Evolutionary conservation across 1,284 basidiomycete species (phyloP).

Genomic region (Phlebopus sp.): DNA sequence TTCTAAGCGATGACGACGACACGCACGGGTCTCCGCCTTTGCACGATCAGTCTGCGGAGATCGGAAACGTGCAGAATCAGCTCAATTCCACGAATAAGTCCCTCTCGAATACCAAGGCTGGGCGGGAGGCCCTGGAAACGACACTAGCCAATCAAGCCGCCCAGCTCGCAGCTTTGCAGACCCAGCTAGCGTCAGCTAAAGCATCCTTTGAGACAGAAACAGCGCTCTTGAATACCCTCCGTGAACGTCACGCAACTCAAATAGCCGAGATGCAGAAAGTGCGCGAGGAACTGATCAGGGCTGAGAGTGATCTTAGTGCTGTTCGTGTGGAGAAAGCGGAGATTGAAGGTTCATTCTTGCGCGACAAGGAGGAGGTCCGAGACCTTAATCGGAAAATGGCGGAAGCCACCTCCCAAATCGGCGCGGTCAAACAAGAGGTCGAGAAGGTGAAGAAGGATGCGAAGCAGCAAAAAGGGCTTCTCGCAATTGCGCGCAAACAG

Average conservation of each 20-base stretch:
- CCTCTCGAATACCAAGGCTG: constrained; percentile 56
- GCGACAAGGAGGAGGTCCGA: constrained; percentile 94
- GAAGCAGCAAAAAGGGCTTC: constrained; percentile 92
- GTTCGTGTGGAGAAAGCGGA: constrained; percentile 90
- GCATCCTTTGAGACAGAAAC: constrained; percentile 86
- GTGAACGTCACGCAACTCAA: constrained; percentile 73
- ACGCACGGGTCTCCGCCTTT: constrained; percentile 47
- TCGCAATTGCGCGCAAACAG: constrained; percentile 95
- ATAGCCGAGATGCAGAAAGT: constrained; percentile 72
- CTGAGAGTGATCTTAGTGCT: constrained; percentile 91
- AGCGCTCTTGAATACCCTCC: constrained; percentile 69
- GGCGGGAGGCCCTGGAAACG: constrained; percentile 57
- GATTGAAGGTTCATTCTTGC: constrained; percentile 82
- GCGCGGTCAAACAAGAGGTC: constrained; percentile 68
- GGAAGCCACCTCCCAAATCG: constrained; percentile 76
- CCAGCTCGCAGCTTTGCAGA: constrained; percentile 70
- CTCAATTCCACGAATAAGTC: constrained; percentile 77
- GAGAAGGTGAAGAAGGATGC: constrained; percentile 94
- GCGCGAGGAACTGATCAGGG: constrained; percentile 80
- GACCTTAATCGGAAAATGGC: constrained; percentile 83
- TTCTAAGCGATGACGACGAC: constrained; percentile 72
- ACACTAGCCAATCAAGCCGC: constrained; percentile 61
- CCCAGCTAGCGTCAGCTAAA: constrained; percentile 73
- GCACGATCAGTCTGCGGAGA: constrained; percentile 73
- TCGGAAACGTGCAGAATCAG: constrained; percentile 85